A percentile compares a stretch with the other conserved stretches of the same genome.
These are phyloP conservation scores for Blastocystis sp. DNA, from an alignment of 352 stramenopile genomes.

Conservation along the genomic window DNA sequence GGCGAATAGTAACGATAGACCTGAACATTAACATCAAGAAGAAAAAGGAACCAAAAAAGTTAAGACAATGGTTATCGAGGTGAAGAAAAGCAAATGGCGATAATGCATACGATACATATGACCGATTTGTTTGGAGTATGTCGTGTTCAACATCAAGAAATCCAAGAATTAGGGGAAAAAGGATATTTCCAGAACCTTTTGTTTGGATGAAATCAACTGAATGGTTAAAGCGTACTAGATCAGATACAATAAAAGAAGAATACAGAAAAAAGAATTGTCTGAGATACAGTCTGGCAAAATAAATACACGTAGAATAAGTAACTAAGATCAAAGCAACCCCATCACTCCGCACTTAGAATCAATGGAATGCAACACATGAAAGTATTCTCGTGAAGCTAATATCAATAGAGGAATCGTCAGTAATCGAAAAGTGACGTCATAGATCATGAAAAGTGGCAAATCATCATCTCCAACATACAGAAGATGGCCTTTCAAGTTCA, in stretches of 20 bases:
- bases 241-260: neutral
- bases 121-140: neutral
- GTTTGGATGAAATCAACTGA: neutral
- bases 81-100: neutral
- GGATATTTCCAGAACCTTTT: constrained; percentile 15
- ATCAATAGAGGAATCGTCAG: neutral
- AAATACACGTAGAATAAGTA: neutral
- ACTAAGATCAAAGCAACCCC: neutral
- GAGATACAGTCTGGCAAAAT: neutral
- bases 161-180: neutral
- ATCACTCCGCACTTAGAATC: neutral
- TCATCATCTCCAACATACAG: constrained; percentile 29
- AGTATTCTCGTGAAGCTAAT: neutral
- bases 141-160: neutral
- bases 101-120: neutral
- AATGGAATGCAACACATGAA: neutral
- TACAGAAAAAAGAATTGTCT: neutral
- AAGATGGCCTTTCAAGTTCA: neutral
- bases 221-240: neutral
- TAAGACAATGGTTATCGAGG: neutral
- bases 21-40: neutral
- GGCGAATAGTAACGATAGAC: neutral
- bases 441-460: constrained; percentile 2
- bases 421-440: neutral
- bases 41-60: neutral